Conservation (phyloP, 2,329 filamentous ascomycete species). For the Aspergillus vadensis region DNA sequence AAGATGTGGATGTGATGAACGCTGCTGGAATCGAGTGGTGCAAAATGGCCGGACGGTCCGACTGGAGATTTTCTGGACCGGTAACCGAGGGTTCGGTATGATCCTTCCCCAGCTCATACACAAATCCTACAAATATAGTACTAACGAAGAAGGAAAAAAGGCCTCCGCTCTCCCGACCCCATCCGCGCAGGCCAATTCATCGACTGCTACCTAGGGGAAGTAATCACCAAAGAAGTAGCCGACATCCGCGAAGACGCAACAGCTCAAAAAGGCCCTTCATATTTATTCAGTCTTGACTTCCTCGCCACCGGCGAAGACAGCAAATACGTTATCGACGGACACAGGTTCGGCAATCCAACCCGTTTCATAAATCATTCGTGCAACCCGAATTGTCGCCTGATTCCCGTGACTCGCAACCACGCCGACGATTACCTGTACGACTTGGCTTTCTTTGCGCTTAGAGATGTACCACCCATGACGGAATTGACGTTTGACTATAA, state of each 20-base stretch:
- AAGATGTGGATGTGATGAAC: slow-evolving; percentile 37
- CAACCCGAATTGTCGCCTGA: slow-evolving; percentile 49
- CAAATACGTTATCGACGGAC: slow-evolving; percentile 47
- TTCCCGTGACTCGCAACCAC: slow-evolving; percentile 46
- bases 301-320: slow-evolving; percentile 29
- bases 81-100: slow-evolving; percentile 45
- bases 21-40: slow-evolving; percentile 48
- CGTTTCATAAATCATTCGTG: slow-evolving; percentile 54
- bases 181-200: slow-evolving; percentile 49
- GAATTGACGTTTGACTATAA: slow-evolving; percentile 55
- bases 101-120: background rate
- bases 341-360: slow-evolving; percentile 45
- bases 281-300: slow-evolving; percentile 48
- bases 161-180: slow-evolving; percentile 41
- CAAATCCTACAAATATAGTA: background rate
- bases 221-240: slow-evolving; percentile 41
- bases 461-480: slow-evolving; percentile 43
- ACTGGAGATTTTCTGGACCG: slow-evolving; percentile 48
- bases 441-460: slow-evolving; percentile 50
- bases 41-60: slow-evolving; percentile 42
- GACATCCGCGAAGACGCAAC: slow-evolving; percentile 40
- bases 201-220: slow-evolving; percentile 49
- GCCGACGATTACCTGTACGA: slow-evolving; percentile 47
- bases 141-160: slow-evolving; percentile 24
- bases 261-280: slow-evolving; percentile 36